These are phyloP conservation scores for Phaffomyces opuntiae DNA, from an alignment of 805 yeast species.

Conservation along the genomic window DNA sequence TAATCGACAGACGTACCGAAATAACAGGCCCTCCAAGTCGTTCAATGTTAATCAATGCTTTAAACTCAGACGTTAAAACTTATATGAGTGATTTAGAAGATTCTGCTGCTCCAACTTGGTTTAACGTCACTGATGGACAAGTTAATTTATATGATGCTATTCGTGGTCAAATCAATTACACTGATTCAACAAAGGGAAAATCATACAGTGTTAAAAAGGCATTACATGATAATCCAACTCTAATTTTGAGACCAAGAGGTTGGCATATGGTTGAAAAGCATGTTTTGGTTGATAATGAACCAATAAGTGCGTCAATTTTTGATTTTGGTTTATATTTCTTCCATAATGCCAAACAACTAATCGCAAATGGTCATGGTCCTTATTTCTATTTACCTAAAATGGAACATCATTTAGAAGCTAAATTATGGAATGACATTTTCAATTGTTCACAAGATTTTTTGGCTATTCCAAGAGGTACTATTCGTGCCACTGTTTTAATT, in stretches of 20 bases:
- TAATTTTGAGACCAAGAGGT: conserved; percentile 83
- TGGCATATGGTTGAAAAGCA: conserved; percentile 81
- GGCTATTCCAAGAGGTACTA: conserved; percentile 66
- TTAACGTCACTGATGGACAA: conserved; percentile 72
- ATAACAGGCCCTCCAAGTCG: conserved; percentile 85
- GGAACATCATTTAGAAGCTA: conserved; percentile 82
- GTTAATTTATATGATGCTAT: conserved; percentile 71
- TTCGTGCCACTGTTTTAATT: conserved; percentile 74
- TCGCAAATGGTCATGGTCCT: conserved; percentile 68
- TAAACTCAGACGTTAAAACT: conserved; percentile 71
- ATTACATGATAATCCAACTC: conserved; percentile 52
- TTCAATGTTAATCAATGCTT: conserved; percentile 77
- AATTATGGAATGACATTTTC: conserved; percentile 77
- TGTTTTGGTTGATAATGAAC: conserved; percentile 63
- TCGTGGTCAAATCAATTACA: conserved; percentile 55
- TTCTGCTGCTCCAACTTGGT: conserved; percentile 84
- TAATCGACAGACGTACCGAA: conserved; percentile 69
- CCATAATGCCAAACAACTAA: conserved; percentile 61
- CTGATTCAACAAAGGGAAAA: conserved; percentile 35
- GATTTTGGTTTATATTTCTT: conserved; percentile 76
- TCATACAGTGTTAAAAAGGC: conserved; percentile 28
- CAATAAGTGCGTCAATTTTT: conserved; percentile 71
- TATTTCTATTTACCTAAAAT: conserved; percentile 79
- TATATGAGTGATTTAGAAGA: conserved; percentile 86
- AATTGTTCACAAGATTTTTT: conserved; percentile 68